Evolutionary conservation across 441 rosid genomes (phyloP).

Genomic region (California macrophylla): DNA sequence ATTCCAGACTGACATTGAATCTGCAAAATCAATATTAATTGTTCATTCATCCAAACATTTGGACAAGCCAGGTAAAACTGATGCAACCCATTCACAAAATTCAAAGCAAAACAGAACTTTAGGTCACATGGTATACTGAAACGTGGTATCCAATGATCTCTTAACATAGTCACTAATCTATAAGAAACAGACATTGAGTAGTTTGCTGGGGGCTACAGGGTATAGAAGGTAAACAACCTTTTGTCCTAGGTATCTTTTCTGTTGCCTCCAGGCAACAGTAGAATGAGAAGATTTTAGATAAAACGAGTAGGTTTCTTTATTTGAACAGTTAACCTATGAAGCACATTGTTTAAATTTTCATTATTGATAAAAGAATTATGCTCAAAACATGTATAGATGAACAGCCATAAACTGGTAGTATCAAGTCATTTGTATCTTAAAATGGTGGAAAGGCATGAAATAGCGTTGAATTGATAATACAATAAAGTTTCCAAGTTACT

Average conservation of each 20-base stretch:
- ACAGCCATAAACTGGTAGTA: no score
- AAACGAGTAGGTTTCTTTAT: neutral
- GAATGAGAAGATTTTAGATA: neutral
- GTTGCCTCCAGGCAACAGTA: neutral
- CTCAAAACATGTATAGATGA: no score
- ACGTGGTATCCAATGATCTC: neutral
- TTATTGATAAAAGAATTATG: no score
- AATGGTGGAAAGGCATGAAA: no score
- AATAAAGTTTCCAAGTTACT: no score
- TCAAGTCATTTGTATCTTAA: no score
- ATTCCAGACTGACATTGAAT: conserved; percentile 99
- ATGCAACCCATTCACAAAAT: neutral
- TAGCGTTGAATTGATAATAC: no score
- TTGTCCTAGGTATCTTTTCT: neutral
- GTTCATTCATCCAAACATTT: conserved; percentile 7
- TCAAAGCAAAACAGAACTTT: neutral
- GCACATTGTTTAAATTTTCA: neutral
- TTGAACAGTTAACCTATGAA: neutral
- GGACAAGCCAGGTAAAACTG: neutral
- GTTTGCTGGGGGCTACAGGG: neutral
- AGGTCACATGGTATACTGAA: neutral
- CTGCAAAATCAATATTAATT: conserved; percentile 36
- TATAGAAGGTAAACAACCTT: neutral
- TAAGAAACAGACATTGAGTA: neutral
- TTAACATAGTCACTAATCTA: neutral